A percentile compares a stretch with the other conserved stretches of the same genome.
These are phyloP conservation scores for Ballota nigra DNA, from an alignment of 257 asterid species.

Conservation along the genomic window DNA sequence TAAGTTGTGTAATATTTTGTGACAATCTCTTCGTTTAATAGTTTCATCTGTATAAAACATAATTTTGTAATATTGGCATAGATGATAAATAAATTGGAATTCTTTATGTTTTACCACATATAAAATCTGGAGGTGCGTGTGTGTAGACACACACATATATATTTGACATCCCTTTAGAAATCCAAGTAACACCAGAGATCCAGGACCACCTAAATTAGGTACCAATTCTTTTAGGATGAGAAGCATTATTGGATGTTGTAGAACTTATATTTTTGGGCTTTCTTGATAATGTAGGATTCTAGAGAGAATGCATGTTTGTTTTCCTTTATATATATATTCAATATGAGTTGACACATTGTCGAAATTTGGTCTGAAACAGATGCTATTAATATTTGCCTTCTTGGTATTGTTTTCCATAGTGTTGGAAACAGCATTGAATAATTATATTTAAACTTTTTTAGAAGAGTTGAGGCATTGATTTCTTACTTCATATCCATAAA, in stretches of 20 bases:
- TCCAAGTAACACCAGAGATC: background rate
- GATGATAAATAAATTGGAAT: background rate
- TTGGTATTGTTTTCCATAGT: background rate
- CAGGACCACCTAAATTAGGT: constrained; percentile 6
- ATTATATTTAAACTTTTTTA: background rate
- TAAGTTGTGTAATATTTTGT: background rate
- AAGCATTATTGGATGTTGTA: background rate
- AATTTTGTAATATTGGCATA: background rate
- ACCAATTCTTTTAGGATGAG: background rate
- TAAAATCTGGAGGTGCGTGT: background rate
- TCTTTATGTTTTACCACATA: background rate
- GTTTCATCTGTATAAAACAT: background rate
- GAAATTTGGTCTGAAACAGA: background rate
- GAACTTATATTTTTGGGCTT: background rate
- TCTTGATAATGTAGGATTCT: background rate
- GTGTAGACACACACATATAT: background rate
- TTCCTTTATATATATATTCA: background rate
- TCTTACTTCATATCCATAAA: constrained; percentile 9
- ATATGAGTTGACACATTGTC: background rate
- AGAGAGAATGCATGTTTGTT: background rate
- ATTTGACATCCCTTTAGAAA: constrained; percentile 6
- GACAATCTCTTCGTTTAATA: background rate
- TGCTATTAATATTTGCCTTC: constrained; percentile 1
- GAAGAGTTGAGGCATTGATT: background rate
- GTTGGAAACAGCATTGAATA: background rate